These are phyloP conservation scores for Arthrocladium fulminans DNA, from an alignment of 2,329 filamentous ascomycete species.

Conservation along the genomic window DNA sequence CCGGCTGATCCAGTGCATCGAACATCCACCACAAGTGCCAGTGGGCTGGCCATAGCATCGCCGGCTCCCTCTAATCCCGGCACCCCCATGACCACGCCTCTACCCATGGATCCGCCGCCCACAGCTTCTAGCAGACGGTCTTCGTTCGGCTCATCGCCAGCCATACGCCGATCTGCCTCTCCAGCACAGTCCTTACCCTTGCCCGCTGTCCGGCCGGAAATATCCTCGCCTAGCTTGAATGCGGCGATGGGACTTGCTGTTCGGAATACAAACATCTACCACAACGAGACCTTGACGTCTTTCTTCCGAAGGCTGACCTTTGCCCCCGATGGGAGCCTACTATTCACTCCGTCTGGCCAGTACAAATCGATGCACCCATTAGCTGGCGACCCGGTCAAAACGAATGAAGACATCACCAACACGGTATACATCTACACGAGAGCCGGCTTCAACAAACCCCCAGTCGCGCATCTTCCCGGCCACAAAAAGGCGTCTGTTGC, in stretches of 20 bases:
- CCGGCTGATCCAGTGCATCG: slow-evolving; percentile 70
- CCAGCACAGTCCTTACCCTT: slow-evolving; percentile 89
- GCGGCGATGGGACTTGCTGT: slow-evolving; percentile 52
- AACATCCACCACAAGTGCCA: slow-evolving; percentile 35
- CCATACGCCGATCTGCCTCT: slow-evolving; percentile 75
- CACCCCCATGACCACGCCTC: slow-evolving; percentile 76
- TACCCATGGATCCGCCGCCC: slow-evolving; percentile 88
- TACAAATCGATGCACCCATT: slow-evolving; percentile 72
- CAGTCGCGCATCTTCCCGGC: slow-evolving; percentile 86
- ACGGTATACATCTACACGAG: slow-evolving; percentile 98
- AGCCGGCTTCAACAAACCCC: slow-evolving; percentile 92
- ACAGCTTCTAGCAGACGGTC: slow-evolving; percentile 87
- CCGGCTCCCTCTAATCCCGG: slow-evolving; percentile 85
- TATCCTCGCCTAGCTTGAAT: slow-evolving; percentile 65
- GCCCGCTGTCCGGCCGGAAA: slow-evolving; percentile 88
- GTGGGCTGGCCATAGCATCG: slow-evolving; percentile 57
- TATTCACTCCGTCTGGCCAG: slow-evolving; percentile 90
- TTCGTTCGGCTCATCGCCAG: slow-evolving; percentile 72
- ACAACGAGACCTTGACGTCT: slow-evolving; percentile 91
- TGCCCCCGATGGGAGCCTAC: slow-evolving; percentile 84
- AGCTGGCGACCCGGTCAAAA: slow-evolving; percentile 59
- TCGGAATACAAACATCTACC: slow-evolving; percentile 83
- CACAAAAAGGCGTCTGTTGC: slow-evolving; percentile 98
- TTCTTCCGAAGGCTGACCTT: slow-evolving; percentile 94
- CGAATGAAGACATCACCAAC: slow-evolving; percentile 79